Percentiles rank a stretch among this genome's conserved stretches.
phyloP scores from a whole-genome alignment of 805 yeast species.

The Metschnikowia anglica region DNA sequence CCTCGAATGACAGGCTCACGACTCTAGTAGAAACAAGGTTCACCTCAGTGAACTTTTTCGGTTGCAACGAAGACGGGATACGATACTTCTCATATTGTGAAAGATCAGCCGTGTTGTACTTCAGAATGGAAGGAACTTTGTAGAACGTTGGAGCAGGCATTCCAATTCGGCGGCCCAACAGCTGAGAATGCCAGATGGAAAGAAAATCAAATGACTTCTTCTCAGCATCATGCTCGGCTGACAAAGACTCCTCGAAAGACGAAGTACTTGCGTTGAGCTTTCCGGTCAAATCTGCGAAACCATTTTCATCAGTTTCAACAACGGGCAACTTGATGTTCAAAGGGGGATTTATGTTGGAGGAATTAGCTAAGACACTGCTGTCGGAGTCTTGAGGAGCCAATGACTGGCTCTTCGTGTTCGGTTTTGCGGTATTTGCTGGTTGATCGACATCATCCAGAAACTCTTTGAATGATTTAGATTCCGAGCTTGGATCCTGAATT shows the following conservation, averaged over 20 bases:
- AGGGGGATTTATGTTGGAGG: conserved; percentile 40
- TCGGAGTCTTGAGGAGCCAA: conserved; percentile 13
- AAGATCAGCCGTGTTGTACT: conserved; percentile 18
- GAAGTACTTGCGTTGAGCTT: conserved; percentile 19
- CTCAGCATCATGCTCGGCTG: conserved; percentile 43
- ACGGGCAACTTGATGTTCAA: conserved; percentile 34
- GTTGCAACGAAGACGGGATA: conserved; percentile 30
- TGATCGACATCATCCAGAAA: background rate
- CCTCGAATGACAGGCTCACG: conserved; percentile 44
- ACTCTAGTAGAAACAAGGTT: conserved; percentile 43
- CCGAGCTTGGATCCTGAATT: background rate
- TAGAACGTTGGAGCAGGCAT: conserved; percentile 11
- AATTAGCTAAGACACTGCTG: conserved; percentile 40
- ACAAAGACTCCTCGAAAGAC: conserved; percentile 39
- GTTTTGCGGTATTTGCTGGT: background rate
- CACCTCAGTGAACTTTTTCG: conserved; percentile 39
- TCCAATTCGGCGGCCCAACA: conserved; percentile 14
- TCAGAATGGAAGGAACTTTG: conserved; percentile 18
- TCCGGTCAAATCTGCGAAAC: conserved; percentile 41
- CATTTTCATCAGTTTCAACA: conserved; percentile 42
- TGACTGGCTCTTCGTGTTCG: background rate
- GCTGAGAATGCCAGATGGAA: conserved; percentile 45
- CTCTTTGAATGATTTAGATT: background rate
- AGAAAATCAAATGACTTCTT: conserved; percentile 30
- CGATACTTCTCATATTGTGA: conserved; percentile 15